Base-by-base conservation (phyloP, 2,329 filamentous ascomycete genomes). In the Knoxdaviesia capensis region DNA sequence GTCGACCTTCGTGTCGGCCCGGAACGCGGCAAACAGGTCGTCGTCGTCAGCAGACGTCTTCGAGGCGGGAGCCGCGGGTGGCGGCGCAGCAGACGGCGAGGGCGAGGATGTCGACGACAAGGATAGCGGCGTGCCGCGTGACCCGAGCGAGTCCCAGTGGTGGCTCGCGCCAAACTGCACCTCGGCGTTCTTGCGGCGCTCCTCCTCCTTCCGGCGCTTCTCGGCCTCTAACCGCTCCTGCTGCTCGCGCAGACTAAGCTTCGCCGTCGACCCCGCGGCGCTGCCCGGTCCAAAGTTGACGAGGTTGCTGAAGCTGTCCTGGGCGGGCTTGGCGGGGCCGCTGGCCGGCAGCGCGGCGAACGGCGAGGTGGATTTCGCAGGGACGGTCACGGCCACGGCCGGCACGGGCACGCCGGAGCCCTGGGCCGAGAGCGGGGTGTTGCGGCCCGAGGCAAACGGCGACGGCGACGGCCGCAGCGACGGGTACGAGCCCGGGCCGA, bases 231-330 rank as follows among this genome's bases (percentile, higher is more conserved):
- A 58, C 45, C 71, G 73, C 47, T 74, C 71, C 57, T 84, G 82
- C 52, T 85, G 78, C 57, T 93, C 83, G 48, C 81, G 73, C 49
- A 94, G 60, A 46, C 74, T 80, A 10, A 94, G 64, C 48, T 80
- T 90, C 56, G 76, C 79, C 31, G 69, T 71, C 42, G 61, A 59
- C 55, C 77, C 77, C 41, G 68, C 61, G 31, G 69, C 59, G 39
- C 71, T 71, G 34, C 41, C 41, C 5, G 56, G 50, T 10, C 56
- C 57, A 51, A 80, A 75, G 49, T 69, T 75, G 46, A 86, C 66
- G 41, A 90, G 64, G 51, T 77, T 80, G 52, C 82, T 81, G 60
- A 90, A 90, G 62, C 79, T 85, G 54, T 90, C 83, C 39, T 68
- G 60, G 5, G 70, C 58, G 34, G 75, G 52, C 49, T 71, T 80